Base-by-base conservation (phyloP, 2,329 filamentous ascomycete species). In the Fusarium buxicola region DNA sequence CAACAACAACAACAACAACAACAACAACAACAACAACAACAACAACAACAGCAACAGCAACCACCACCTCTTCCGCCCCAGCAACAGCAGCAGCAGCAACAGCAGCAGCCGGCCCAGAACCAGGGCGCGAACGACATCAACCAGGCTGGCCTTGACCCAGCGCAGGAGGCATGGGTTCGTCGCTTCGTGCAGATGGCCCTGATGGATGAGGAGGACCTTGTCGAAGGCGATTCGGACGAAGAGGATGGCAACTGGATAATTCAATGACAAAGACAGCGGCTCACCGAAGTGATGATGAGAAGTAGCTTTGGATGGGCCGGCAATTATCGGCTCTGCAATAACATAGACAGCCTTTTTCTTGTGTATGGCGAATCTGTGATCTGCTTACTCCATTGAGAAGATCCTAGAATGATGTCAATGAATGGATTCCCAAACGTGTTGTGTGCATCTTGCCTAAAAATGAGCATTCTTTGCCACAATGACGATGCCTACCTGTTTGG, bases 181-280 rank as follows among this genome's bases (percentile, higher is more conserved):
- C 78, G 79, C 50, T 86, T 86, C 69, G 82, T 86, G 44, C 79
- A 80, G 71, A 78, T 84, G 65, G 84, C 84, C 4, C 75, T 86
- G 49, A 75, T 81, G 30, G 84, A 86, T 64, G 75, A 81, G 60
- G 84, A 86, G 71, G 79, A 85, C 66, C 76, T 80, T 46, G 74
- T 78, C 50, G 80, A 81, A 44, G 80, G 77, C 35, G 81, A 79
- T 52, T 76, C 71, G 34, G 75, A 74, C 54, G 70, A 73, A 21
- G 74, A 77, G 24, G 68, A 60, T n/a, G 71, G 63, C 50, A 61
- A 69, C 43, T 70, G 65, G 65, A 53, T 68, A 57, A 70, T 69
- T 53, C 64, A 65, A 63, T 69, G 54, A 70, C 49, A 52, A 27
- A 31, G 10, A 46, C 13, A 30, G 45, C 30, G 13, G 18, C 31